These are phyloP conservation scores for Phlyctochytrium bullatum DNA, from an alignment of 192 early-diverging fungal genomes.

Conservation along the genomic window DNA sequence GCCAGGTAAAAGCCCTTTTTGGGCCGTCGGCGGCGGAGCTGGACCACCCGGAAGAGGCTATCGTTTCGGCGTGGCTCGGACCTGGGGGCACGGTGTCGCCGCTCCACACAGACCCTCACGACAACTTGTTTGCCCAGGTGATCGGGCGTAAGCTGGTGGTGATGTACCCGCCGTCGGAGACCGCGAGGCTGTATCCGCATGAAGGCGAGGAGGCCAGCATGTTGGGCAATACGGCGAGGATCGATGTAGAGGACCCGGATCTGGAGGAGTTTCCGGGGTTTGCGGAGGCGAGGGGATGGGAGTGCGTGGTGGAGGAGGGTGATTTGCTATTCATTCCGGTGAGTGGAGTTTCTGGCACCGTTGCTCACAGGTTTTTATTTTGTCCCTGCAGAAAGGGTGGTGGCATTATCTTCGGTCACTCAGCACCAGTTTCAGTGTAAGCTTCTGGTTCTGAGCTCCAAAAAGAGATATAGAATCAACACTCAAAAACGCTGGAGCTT, in stretches of 20 bases:
- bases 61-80: slow-evolving; percentile 71
- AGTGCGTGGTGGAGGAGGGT: slow-evolving; percentile 70
- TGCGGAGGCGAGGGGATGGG: slow-evolving; percentile 55
- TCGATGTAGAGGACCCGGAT: slow-evolving; percentile 70
- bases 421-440: slow-evolving; percentile 75
- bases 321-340: slow-evolving; percentile 87
- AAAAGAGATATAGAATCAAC: no score
- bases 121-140: slow-evolving; percentile 84
- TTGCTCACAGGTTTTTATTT: background rate
- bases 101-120: slow-evolving; percentile 75
- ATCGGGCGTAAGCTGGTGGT: slow-evolving; percentile 78
- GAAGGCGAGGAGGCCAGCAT: slow-evolving; percentile 27
- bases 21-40: no score
- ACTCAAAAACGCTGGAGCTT: no score
- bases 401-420: slow-evolving; percentile 88
- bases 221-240: slow-evolving; percentile 74
- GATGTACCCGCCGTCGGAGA: slow-evolving; percentile 65
- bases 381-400: slow-evolving; percentile 50
- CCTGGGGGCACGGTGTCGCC: slow-evolving; percentile 79
- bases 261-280: slow-evolving; percentile 53
- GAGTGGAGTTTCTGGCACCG: slow-evolving; percentile 25
- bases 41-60: slow-evolving; percentile 9
- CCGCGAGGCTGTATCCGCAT: slow-evolving; percentile 63
- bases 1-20: slow-evolving; percentile 41
- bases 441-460: slow-evolving; percentile 84